Percentiles rank a stretch among this genome's conserved stretches.
phyloP scores from a whole-genome alignment of 768 basidiomycete species.

The Rhodotorula kratochvilovae region DNA sequence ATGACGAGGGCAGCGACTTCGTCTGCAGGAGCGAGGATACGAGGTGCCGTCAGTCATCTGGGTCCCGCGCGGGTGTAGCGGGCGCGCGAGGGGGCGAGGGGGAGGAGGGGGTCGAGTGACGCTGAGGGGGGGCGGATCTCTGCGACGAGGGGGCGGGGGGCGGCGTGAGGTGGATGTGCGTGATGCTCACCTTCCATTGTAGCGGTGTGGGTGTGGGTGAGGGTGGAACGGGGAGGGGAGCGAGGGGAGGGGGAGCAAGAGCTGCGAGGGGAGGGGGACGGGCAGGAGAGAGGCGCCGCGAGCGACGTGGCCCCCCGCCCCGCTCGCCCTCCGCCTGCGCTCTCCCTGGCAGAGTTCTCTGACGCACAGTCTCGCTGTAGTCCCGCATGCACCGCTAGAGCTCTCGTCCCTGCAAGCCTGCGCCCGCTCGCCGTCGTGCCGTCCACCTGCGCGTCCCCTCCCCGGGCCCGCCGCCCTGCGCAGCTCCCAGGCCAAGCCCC shows the following conservation, averaged over 20 bases:
- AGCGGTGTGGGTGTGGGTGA: neutral
- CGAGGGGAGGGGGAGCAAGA: neutral
- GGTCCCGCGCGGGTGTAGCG: neutral
- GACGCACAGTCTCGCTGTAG: no score
- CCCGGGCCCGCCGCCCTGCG: no score
- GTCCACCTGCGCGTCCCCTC: no score
- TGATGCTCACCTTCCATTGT: slow-evolving; percentile 16
- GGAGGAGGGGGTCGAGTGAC: slow-evolving; percentile 8
- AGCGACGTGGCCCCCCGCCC: neutral
- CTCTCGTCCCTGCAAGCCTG: no score
- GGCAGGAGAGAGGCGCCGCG: neutral
- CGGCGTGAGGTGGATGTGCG: no score
- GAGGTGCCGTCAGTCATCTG: neutral
- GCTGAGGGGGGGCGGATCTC: neutral
- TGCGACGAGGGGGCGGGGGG: neutral
- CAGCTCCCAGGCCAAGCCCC: no score
- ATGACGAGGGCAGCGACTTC: slow-evolving; percentile 46
- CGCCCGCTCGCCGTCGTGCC: no score
- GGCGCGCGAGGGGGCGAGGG: neutral
- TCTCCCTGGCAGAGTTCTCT: no score
- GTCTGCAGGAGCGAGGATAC: slow-evolving; percentile 14
- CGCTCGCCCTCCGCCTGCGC: neutral
- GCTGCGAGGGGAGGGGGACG: neutral
- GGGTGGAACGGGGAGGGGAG: neutral
- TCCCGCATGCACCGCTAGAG: no score